Evolutionary conservation across 148 eudicot species (phyloP).

Genomic region (Tetragonia tetragonoides): DNA sequence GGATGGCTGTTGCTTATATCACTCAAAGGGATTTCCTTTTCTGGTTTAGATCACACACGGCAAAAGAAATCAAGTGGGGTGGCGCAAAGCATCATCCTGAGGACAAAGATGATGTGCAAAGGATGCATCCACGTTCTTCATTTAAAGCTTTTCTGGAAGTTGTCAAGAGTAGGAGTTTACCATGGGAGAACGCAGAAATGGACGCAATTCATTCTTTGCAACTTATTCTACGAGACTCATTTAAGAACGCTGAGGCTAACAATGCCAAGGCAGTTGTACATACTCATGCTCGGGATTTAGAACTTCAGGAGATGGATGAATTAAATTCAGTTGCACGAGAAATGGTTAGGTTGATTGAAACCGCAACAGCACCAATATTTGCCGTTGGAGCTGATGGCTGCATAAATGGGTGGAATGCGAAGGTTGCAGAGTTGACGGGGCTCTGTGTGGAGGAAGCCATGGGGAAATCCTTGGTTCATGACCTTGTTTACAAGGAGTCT

Average conservation of each 20-base stretch:
- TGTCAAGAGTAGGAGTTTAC: constrained; percentile 77
- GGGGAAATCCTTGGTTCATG: constrained; percentile 83
- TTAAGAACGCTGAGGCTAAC: constrained; percentile 43
- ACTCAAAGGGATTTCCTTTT: constrained; percentile 75
- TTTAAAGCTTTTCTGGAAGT: constrained; percentile 87
- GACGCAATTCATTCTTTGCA: constrained; percentile 97
- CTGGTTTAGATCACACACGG: constrained; percentile 90
- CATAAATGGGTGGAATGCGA: constrained; percentile 95
- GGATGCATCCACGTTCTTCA: constrained; percentile 94
- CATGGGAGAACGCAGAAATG: constrained; percentile 95
- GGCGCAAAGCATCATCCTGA: constrained; percentile 93
- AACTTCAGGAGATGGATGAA: constrained; percentile 63
- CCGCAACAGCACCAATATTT: constrained; percentile 93
- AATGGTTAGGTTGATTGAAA: constrained; percentile 94
- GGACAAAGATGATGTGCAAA: constrained; percentile 80
- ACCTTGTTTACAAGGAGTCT: constrained; percentile 71
- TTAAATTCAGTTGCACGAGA: constrained; percentile 78
- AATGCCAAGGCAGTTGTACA: constrained; percentile 54
- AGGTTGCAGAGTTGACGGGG: constrained; percentile 83
- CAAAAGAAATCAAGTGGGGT: constrained; percentile 94
- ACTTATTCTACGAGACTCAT: constrained; percentile 78
- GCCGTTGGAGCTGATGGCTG: constrained; percentile 74
- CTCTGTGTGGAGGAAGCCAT: constrained; percentile 78
- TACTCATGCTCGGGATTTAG: constrained; percentile 42
- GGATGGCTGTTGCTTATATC: constrained; percentile 94